Evolutionary conservation across 2,329 filamentous ascomycete genomes (phyloP), one percentile per base, ranked within the genome.

Genomic region (Pestalotiopsis sp.): DNA sequence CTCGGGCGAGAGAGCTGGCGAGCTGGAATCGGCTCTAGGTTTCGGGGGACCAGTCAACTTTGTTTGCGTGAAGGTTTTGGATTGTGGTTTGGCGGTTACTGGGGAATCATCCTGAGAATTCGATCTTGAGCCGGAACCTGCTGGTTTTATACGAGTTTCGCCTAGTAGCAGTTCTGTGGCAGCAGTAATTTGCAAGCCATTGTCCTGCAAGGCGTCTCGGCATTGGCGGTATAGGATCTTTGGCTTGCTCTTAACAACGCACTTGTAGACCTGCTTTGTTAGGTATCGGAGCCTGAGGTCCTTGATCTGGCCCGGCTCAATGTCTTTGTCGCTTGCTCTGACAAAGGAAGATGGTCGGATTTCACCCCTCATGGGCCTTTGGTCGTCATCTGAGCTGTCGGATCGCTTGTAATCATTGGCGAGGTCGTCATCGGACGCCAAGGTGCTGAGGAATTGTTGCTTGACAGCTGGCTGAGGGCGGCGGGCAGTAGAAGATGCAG

Each of bases 371-470:
- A 74, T 74, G 5, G 77, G 77, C 4, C 69, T 70, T 27, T 77
- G 74, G 56, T 71, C 70, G 31, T 78, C 77, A 9, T 73, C 75
- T 36, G 77, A 79, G 39, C 77, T 78, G 45, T 78, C 74, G n/a
- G 71, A 69, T 36, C 73, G 74, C 69, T 77, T 77, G 68, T 79
- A 79, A 61, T 75, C 77, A 38, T 77, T 74, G 39, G 73, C 70
- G 7, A 79, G 57, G 61, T 79, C 77, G 59, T 79, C 77, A 65
- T 79, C 77, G 7, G 77, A 79, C 64, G 76, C 74, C 27, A 49
- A 11, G 25, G 36, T 41, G n/a, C 73, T 72, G 36, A 77, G 62
- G 62, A 76, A 76, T n/a, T 68, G 74, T 17, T 72, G 78, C 65
- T 75, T 75, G 27, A 73, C 73, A 14, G 79, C 79, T 3, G 82